Base-by-base conservation (phyloP, 495 filamentous ascomycete species). In the Hapsidospora chrysogenum region DNA sequence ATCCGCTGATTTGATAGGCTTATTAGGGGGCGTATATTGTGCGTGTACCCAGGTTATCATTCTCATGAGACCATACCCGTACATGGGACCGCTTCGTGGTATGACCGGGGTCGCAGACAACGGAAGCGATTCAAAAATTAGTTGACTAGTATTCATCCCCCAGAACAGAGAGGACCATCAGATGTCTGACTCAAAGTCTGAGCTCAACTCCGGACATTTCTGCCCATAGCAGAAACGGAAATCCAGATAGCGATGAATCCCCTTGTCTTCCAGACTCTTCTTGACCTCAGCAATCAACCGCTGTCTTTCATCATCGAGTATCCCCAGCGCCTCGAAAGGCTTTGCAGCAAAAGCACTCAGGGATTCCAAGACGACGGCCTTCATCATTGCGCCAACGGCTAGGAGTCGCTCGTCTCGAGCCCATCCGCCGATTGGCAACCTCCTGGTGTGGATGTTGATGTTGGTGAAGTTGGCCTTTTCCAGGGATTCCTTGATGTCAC, bases 381-480 rank as follows among this genome's bases (percentile, higher is more conserved):
- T 52, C n/a, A 47, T 46, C 16, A 54, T 54, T 22, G 53, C 18
- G 2, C 73, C 72, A 17, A 74, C 58, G 34, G 65, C 48, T 40
- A 67, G 70, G 41, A 74, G 45, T n/a, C 54, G 54, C 17, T 52
- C 54, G 36, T 76, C 64, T 22, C 56, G 52, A 0, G 70, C 56
- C 70, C 68, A 72, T 5, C 56, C 46, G 31, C 69, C 72, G 14
- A 54, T 57, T 1, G 72, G 72, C 15, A 67, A 49, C 43, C 70
- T 70, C 40, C 50, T 56, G 13, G 57, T 36, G 21, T 51, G 50
- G 41, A 67, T 56, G 14, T 67, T 46, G 17, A 76, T 58, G 40
- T 74, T 64, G 6, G 59, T 56, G 41, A 76, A 80, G 0, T 74
- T 72, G 0, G 64, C 50, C 20, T 68, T 63, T 47, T 9, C 58